Percentiles rank a stretch among this genome's conserved stretches.
These are phyloP conservation scores for Ilex aquifolium DNA, from an alignment of 257 asterid species.

Conservation along the genomic window DNA sequence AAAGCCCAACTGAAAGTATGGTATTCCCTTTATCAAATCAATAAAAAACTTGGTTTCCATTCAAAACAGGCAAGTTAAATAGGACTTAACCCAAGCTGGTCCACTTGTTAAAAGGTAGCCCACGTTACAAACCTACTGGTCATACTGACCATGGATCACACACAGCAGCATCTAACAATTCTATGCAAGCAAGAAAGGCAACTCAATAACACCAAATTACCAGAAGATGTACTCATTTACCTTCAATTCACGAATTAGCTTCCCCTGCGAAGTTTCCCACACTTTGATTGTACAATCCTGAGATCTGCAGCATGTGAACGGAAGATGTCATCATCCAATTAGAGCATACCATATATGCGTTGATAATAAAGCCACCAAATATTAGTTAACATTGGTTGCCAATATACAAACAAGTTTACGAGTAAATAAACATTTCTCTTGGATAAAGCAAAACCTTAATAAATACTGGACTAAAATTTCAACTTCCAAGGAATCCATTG, in stretches of 20 bases:
- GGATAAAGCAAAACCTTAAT: too few species aligned
- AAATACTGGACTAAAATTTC: too few species aligned
- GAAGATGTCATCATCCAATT: neutral
- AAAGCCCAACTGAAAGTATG: too few species aligned
- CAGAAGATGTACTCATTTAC: conserved; percentile 26
- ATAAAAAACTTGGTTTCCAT: neutral
- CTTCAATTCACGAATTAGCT: conserved; percentile 86
- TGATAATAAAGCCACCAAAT: neutral
- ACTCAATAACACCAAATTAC: neutral
- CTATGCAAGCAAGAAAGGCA: neutral
- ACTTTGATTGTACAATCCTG: conserved; percentile 93
- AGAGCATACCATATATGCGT: neutral
- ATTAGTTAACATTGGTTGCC: neutral
- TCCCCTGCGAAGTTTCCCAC: conserved; percentile 90
- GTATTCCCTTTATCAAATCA: too few species aligned
- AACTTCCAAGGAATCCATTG: too few species aligned
- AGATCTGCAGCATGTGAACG: conserved; percentile 51
- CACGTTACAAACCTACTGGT: neutral
- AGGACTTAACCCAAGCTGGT: neutral
- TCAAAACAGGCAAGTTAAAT: neutral
- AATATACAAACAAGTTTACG: too few species aligned
- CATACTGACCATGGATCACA: neutral
- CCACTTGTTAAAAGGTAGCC: neutral
- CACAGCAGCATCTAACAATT: neutral
- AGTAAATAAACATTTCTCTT: too few species aligned